phyloP scores from a whole-genome alignment of 164 flowering plant species.

The Stephania yunnanensis region DNA sequence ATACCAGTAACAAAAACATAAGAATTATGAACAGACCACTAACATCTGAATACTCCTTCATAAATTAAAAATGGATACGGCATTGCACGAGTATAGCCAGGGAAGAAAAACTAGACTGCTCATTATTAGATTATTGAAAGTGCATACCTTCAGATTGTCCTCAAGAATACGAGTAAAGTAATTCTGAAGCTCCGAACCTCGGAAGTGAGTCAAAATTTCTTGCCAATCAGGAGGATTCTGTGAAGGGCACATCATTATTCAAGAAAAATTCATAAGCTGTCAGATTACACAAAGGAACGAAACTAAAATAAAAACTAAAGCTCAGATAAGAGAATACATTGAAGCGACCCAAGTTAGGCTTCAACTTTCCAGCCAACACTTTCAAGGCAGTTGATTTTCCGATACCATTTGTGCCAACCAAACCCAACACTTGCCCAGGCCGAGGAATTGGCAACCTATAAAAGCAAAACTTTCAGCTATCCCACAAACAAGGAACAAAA shows the following conservation, averaged over 20 bases:
- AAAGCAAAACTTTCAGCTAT: conserved; percentile 4
- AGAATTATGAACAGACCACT: not conserved
- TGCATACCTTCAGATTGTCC: conserved; percentile 82
- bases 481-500: not conserved
- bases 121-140: not conserved
- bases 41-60: not conserved
- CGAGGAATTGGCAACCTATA: conserved; percentile 95
- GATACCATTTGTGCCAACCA: conserved; percentile 99
- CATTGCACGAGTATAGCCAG: too few relatives aligned
- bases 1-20: not conserved
- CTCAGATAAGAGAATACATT: conserved; percentile 36
- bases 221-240: conserved; percentile 99
- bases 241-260: conserved; percentile 12
- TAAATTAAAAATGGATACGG: not conserved
- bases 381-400: conserved; percentile 98
- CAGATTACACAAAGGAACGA: not conserved
- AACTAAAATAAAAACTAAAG: not conserved
- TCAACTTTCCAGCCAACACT: conserved; percentile 93
- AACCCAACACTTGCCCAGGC: conserved; percentile 98
- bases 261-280: not conserved
- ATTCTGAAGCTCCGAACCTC: conserved; percentile 97
- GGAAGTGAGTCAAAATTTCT: conserved; percentile 87
- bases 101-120: not conserved
- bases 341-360: conserved; percentile 97
- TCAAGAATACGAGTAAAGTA: conserved; percentile 94